phyloP scores from a whole-genome alignment of 345 rosid species.

The Linum tenue region DNA sequence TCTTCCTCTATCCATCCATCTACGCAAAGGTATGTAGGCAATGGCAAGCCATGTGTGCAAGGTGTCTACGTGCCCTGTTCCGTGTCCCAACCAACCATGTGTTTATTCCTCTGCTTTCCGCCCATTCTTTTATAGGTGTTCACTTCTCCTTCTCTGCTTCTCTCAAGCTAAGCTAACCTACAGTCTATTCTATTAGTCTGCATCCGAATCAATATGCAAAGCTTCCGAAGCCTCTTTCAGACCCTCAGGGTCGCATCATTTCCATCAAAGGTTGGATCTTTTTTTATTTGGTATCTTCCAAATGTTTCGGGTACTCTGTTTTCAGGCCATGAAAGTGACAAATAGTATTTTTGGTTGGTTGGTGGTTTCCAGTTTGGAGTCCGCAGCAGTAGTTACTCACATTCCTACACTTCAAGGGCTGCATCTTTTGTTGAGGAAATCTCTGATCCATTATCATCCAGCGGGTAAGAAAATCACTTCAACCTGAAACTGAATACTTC shows the following conservation, averaged over 20 bases:
- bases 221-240: neutral
- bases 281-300: neutral
- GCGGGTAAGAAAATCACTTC: slow-evolving; percentile 18
- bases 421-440: slow-evolving; percentile 25
- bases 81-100: neutral
- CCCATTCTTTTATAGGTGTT: too few relatives aligned
- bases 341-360: neutral
- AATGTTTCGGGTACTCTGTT: neutral
- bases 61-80: neutral
- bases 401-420: slow-evolving; percentile 23
- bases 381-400: neutral
- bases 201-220: neutral
- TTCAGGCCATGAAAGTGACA: neutral
- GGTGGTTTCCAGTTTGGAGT: slow-evolving; percentile 23
- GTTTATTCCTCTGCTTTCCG: neutral
- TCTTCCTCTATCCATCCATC: neutral
- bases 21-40: neutral
- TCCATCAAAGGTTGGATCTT: neutral
- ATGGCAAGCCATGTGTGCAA: neutral
- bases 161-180: neutral
- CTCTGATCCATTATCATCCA: slow-evolving; percentile 11
- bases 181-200: neutral
- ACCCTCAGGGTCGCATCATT: neutral
- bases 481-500: neutral
- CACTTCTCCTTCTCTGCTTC: neutral